These are phyloP conservation scores for Aspergillus sojae DNA, from an alignment of 2,329 filamentous ascomycete genomes.

Conservation along the genomic window DNA sequence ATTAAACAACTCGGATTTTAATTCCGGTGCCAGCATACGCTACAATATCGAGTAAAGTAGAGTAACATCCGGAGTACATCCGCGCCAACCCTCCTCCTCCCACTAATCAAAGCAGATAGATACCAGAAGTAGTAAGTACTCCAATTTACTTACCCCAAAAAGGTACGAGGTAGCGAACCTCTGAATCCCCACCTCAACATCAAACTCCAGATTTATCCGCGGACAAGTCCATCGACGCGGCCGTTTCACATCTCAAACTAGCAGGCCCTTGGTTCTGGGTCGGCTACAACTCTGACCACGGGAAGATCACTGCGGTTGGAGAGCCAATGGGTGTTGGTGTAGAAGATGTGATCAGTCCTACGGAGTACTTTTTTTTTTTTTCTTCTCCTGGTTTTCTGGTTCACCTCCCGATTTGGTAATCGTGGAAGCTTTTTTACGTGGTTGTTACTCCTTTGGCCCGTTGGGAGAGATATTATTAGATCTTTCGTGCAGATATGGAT, in stretches of 20 bases:
- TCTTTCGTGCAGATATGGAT: neutral
- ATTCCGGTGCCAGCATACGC: neutral
- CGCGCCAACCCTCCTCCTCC: too few relatives aligned
- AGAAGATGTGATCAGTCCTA: neutral
- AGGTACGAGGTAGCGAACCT: neutral
- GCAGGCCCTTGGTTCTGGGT: conserved; percentile 15
- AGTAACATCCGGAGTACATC: neutral
- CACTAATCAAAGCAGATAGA: too few relatives aligned
- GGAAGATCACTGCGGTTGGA: conserved; percentile 10
- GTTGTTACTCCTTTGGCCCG: neutral
- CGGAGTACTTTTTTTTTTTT: neutral
- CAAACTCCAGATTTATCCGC: conserved; percentile 6
- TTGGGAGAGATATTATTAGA: neutral
- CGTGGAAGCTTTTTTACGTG: neutral
- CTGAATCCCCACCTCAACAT: neutral
- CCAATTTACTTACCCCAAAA: neutral
- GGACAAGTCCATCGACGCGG: conserved; percentile 7
- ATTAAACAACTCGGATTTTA: neutral
- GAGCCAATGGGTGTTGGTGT: neutral
- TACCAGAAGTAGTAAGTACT: neutral
- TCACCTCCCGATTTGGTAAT: neutral
- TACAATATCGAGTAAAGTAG: too few relatives aligned
- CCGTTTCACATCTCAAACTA: conserved; percentile 20
- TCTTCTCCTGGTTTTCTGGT: neutral
- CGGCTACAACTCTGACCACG: conserved; percentile 15